These are phyloP conservation scores for Knoxia roxburghii DNA, from an alignment of 257 asterid species.

Conservation along the genomic window DNA sequence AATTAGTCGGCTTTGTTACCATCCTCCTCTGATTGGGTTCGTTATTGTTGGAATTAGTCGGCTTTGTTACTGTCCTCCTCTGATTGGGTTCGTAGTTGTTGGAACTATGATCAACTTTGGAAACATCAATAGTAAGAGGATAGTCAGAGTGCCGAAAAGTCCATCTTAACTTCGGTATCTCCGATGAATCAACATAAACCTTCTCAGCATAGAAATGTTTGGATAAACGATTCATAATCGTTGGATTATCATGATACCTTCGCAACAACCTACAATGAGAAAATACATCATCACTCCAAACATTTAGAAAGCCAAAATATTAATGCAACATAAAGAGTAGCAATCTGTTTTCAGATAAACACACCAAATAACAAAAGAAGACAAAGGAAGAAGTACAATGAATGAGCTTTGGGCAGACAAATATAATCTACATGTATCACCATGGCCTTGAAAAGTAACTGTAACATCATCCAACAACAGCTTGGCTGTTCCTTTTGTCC, in stretches of 20 bases:
- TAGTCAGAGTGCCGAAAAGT: constrained; percentile 49
- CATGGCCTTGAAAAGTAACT: not conserved
- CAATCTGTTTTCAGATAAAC: not conserved
- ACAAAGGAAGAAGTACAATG: not conserved
- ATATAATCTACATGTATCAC: not conserved
- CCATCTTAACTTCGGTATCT: constrained; percentile 54
- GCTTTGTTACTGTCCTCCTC: constrained; percentile 17
- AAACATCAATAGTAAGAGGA: constrained; percentile 21
- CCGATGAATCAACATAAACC: constrained; percentile 65
- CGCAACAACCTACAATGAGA: constrained; percentile 49
- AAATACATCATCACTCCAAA: constrained; percentile 12
- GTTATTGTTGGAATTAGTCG: constrained; percentile 12
- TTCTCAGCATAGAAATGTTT: constrained; percentile 61
- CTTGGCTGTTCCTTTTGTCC: not conserved
- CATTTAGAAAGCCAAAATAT: not conserved
- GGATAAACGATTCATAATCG: constrained; percentile 36
- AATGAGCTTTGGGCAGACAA: not conserved
- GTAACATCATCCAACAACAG: not conserved
- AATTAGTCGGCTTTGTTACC: constrained; percentile 22
- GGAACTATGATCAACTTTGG: constrained; percentile 11
- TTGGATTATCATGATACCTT: constrained; percentile 34
- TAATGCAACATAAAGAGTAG: not conserved
- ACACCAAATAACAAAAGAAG: not conserved
- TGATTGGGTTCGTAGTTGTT: constrained; percentile 21
- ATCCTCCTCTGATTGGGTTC: constrained; percentile 24